Evolutionary conservation across 2,329 filamentous ascomycete genomes (phyloP).

Genomic region (Alternaria sp.): DNA sequence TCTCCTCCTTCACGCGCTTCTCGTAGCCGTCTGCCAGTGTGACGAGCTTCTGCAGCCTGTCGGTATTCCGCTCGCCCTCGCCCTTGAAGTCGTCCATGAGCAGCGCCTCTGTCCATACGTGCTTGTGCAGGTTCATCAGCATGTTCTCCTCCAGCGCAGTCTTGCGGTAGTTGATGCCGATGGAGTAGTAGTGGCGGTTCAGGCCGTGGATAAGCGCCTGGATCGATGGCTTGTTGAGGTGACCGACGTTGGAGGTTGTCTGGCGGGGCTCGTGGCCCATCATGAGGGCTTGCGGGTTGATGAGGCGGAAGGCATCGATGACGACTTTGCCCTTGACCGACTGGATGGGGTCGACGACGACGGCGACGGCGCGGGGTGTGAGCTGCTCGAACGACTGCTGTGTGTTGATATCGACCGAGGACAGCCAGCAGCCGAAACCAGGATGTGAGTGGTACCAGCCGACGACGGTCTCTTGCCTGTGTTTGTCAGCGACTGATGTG

Average conservation of each 20-base stretch:
- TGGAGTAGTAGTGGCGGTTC: conserved; percentile 99
- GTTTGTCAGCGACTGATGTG: conserved; percentile 22
- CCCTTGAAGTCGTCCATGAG: conserved; percentile 95
- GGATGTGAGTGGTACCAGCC: conserved; percentile 99
- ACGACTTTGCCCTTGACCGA: conserved; percentile 99
- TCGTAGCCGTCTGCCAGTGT: conserved; percentile 93
- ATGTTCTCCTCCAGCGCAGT: conserved; percentile 98
- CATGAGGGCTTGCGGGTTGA: conserved; percentile 97
- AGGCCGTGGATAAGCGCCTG: conserved; percentile 97
- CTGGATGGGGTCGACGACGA: conserved; percentile 98
- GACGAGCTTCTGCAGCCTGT: conserved; percentile 84
- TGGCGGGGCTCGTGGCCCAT: conserved; percentile 97
- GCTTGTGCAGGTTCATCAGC: conserved; percentile 99
- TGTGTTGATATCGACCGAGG: conserved; percentile 98
- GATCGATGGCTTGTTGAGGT: conserved; percentile 99
- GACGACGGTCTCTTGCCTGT: conserved; percentile 91
- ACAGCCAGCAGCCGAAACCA: conserved; percentile 98
- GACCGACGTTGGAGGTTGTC: conserved; percentile 95
- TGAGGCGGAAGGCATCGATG: conserved; percentile 97
- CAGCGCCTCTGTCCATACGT: conserved; percentile 97
- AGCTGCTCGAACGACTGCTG: conserved; percentile 99
- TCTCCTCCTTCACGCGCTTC: conserved; percentile 98
- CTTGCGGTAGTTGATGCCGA: conserved; percentile 97
- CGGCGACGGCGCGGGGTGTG: conserved; percentile 92
- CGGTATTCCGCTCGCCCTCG: conserved; percentile 85